Percentiles rank a stretch among this genome's conserved stretches.
phyloP scores from a whole-genome alignment of 2,329 filamentous ascomycete species.

The Capronia coronata region DNA sequence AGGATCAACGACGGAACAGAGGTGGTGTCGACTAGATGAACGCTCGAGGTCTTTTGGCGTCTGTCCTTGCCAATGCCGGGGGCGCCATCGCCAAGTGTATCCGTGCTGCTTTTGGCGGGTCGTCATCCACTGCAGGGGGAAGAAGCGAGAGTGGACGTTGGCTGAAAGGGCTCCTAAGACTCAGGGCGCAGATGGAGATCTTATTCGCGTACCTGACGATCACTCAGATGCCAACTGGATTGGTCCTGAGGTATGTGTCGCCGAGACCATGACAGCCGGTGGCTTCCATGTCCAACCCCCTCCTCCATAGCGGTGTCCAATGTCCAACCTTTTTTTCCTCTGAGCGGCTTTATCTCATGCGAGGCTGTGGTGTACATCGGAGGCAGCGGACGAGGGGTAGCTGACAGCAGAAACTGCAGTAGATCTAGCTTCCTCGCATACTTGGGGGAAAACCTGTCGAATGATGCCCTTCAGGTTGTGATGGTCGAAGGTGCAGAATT shows the following conservation, averaged over 20 bases:
- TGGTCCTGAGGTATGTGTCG: constrained; percentile 16
- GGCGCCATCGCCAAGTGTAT: constrained; percentile 16
- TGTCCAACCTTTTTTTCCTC: not conserved
- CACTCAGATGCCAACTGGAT: constrained; percentile 13
- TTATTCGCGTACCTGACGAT: constrained; percentile 24
- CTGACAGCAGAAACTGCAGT: no score
- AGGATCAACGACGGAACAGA: not conserved
- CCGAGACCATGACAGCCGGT: constrained; percentile 5
- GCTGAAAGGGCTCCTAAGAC: not conserved
- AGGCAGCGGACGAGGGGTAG: no score
- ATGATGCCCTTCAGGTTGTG: not conserved
- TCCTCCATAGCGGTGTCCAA: not conserved
- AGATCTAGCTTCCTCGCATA: no score
- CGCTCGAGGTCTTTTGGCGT: not conserved
- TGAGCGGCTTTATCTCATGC: not conserved
- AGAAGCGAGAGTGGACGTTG: not conserved
- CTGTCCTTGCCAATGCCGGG: constrained; percentile 1
- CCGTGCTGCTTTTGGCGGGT: constrained; percentile 4
- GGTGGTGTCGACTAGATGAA: not conserved
- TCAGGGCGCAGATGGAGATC: not conserved
- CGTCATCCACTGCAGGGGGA: constrained; percentile 10
- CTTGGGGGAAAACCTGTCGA: no score
- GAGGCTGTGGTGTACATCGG: no score
- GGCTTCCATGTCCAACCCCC: not conserved
- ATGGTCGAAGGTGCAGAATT: not conserved